Conservation (phyloP, 306 rosid species). For the Quercus mongolica region DNA sequence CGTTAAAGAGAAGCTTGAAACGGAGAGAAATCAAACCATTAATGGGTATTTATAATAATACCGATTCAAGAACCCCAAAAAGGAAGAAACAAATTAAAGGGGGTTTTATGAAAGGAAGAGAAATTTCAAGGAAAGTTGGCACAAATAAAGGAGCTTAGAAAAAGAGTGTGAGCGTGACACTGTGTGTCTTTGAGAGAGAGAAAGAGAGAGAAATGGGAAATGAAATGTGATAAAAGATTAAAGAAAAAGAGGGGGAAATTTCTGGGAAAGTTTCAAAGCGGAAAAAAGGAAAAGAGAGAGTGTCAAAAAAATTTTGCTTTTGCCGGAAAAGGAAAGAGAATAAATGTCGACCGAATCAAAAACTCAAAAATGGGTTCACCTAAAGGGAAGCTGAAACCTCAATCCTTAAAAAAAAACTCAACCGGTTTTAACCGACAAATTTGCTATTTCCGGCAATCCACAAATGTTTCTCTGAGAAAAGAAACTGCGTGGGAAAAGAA, state of each 20-base stretch:
- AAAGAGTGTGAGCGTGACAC: conserved; percentile 37
- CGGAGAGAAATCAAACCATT: conserved; percentile 28
- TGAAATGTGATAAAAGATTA: conserved; percentile 4
- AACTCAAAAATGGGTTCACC: neutral
- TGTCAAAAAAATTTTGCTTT: conserved; percentile 24
- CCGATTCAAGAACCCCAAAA: neutral
- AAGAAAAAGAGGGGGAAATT: conserved; percentile 28
- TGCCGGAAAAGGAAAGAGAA: conserved; percentile 38
- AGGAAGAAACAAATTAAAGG: conserved; percentile 6
- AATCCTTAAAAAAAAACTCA: no score
- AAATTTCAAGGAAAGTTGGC: conserved; percentile 49
- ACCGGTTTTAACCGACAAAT: neutral
- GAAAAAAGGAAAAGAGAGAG: neutral
- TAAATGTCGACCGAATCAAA: conserved; percentile 19
- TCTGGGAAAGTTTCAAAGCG: conserved; percentile 34
- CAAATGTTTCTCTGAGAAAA: neutral
- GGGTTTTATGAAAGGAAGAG: conserved; percentile 41
- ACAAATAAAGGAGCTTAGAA: conserved; percentile 13
- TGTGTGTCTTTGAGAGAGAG: neutral
- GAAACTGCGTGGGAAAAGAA: neutral
- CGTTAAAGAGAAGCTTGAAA: conserved; percentile 54
- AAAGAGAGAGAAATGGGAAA: neutral
- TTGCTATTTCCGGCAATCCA: neutral
- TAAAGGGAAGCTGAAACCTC: neutral
- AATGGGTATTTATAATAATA: conserved; percentile 21